Evolutionary conservation across 371 early-diverging fungal genomes (phyloP).

Genomic region (Racocetra persica): DNA sequence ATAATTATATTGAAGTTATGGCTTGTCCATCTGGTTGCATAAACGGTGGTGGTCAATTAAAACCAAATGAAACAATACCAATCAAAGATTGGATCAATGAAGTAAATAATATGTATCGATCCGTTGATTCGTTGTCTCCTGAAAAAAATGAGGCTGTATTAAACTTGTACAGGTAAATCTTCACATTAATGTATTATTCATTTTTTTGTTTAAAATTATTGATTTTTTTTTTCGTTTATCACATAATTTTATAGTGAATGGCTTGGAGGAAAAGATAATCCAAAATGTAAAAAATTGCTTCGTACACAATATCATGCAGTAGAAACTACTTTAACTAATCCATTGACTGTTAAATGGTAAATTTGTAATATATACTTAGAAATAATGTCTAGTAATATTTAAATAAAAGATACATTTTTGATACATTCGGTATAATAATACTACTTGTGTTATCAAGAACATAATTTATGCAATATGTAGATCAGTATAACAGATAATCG

Average conservation of each 20-base stretch:
- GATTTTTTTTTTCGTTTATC: conserved; percentile 13
- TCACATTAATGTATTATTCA: conserved; percentile 8
- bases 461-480: too few relatives aligned
- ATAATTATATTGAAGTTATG: conserved; percentile 97
- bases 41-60: conserved; percentile 91
- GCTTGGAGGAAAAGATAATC: conserved; percentile 56
- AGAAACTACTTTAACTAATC: conserved; percentile 65
- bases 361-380: conserved; percentile 5
- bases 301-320: conserved; percentile 84
- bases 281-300: conserved; percentile 61
- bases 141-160: conserved; percentile 66
- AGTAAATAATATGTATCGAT: conserved; percentile 65
- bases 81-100: conserved; percentile 63
- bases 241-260: conserved; percentile 53
- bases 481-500: too few relatives aligned
- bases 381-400: background rate
- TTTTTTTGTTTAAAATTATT: background rate
- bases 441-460: too few relatives aligned
- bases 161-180: conserved; percentile 63
- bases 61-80: conserved; percentile 47
- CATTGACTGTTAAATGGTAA: conserved; percentile 80
- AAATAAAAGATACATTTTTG: background rate
- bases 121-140: conserved; percentile 56
- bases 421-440: too few relatives aligned
- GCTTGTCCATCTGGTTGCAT: conserved; percentile 94